phyloP scores from a whole-genome alignment of 2,329 filamentous ascomycete genomes.

The Fusarium sp. region DNA sequence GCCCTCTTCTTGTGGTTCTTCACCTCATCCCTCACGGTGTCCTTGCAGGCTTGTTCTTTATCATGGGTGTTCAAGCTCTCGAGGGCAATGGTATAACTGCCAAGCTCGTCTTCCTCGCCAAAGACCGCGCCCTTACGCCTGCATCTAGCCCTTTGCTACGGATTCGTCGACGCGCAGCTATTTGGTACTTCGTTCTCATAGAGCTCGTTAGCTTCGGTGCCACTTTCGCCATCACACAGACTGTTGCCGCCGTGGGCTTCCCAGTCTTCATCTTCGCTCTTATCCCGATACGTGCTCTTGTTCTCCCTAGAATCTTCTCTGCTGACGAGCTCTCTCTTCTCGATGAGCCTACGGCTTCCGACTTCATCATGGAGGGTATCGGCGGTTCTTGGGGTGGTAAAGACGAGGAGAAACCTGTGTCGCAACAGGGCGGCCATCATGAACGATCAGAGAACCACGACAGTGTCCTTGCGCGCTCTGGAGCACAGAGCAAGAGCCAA shows the following conservation, averaged over 20 bases:
- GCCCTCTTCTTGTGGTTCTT: conserved; percentile 77
- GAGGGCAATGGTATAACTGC: conserved; percentile 80
- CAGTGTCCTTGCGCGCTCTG: conserved; percentile 45
- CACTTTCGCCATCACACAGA: conserved; percentile 86
- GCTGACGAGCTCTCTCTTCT: conserved; percentile 69
- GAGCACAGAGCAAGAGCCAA: conserved; percentile 47
- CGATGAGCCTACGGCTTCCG: conserved; percentile 79
- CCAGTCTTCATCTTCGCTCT: conserved; percentile 78
- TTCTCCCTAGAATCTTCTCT: conserved; percentile 72
- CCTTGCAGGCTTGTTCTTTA: conserved; percentile 83
- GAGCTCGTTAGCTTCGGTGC: conserved; percentile 78
- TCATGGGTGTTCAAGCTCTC: conserved; percentile 85
- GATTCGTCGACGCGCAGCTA: conserved; percentile 70
- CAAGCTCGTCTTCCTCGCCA: conserved; percentile 76
- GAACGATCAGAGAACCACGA: conserved; percentile 28
- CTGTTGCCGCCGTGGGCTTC: conserved; percentile 84
- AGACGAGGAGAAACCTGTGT: conserved; percentile 38
- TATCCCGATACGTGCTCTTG: conserved; percentile 71
- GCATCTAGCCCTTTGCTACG: conserved; percentile 67
- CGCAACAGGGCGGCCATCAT: conserved; percentile 9
- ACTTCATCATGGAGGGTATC: conserved; percentile 80
- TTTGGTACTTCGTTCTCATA: conserved; percentile 77
- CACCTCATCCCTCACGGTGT: conserved; percentile 84
- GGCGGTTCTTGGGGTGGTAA: conserved; percentile 68
- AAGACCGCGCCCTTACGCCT: conserved; percentile 72